phyloP scores from a whole-genome alignment of 768 basidiomycete species.

The Galerina sulciceps region DNA sequence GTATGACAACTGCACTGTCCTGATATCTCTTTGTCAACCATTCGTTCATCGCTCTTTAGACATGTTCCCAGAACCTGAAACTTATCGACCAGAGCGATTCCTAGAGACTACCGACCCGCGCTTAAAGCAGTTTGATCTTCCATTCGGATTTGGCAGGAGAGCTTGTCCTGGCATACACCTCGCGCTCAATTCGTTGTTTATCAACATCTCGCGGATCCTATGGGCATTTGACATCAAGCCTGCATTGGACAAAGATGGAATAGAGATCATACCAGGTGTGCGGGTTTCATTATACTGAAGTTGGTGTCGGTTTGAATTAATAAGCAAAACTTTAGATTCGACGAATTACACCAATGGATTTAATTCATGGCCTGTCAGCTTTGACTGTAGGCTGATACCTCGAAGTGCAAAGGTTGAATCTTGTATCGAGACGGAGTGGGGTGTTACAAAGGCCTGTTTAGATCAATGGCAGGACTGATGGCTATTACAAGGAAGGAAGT shows the following conservation, averaged over 20 bases:
- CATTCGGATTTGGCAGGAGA: constrained; percentile 46
- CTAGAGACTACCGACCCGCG: constrained; percentile 33
- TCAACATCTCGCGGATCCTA: constrained; percentile 38
- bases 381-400: constrained; percentile 32
- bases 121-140: constrained; percentile 34
- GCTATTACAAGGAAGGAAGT: too few relatives aligned
- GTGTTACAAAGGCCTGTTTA: constrained; percentile 21
- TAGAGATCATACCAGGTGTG: background rate
- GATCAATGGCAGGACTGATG: constrained; percentile 18
- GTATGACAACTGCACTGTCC: constrained; percentile 8
- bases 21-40: too few relatives aligned
- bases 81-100: constrained; percentile 45
- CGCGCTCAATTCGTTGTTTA: constrained; percentile 37
- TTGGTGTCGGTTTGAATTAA: too few relatives aligned
- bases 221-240: constrained; percentile 37
- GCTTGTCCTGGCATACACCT: constrained; percentile 42
- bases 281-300: background rate
- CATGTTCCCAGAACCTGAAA: constrained; percentile 38
- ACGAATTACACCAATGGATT: constrained; percentile 38
- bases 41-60: constrained; percentile 7
- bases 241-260: constrained; percentile 20
- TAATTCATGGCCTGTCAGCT: constrained; percentile 36
- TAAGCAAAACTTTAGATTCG: constrained; percentile 20
- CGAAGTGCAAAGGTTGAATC: constrained; percentile 21
- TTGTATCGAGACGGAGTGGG: constrained; percentile 29